Conservation (phyloP, 352 stramenopile genomes). For the Phytophthora quininea region DNA sequence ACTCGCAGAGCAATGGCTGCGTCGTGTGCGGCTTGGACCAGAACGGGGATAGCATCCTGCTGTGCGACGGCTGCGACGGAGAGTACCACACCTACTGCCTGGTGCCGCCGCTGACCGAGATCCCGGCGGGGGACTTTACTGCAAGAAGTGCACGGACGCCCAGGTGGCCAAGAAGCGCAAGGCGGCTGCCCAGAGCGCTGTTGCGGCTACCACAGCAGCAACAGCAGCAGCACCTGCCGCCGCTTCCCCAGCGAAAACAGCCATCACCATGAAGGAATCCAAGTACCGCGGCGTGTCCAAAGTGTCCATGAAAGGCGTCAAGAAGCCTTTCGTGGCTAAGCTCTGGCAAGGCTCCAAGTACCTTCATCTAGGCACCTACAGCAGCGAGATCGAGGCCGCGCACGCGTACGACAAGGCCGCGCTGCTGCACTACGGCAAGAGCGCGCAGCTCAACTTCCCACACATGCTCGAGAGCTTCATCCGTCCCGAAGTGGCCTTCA, state of each 20-base stretch:
- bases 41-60: slow-evolving; percentile 80
- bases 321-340: slow-evolving; percentile 84
- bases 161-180: slow-evolving; percentile 52
- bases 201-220: not conserved
- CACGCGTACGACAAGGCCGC: slow-evolving; percentile 84
- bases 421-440: slow-evolving; percentile 68
- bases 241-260: slow-evolving; percentile 12
- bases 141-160: slow-evolving; percentile 64
- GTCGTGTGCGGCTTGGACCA: slow-evolving; percentile 73
- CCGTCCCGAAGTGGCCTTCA: slow-evolving; percentile 42
- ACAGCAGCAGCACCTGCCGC: not conserved
- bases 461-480: slow-evolving; percentile 78
- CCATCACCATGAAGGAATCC: slow-evolving; percentile 63
- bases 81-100: slow-evolving; percentile 90
- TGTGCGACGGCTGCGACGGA: slow-evolving; percentile 86
- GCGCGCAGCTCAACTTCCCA: slow-evolving; percentile 79
- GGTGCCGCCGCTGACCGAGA: slow-evolving; percentile 68
- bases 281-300: slow-evolving; percentile 85
- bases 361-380: slow-evolving; percentile 69
- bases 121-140: slow-evolving; percentile 84
- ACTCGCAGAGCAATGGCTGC: slow-evolving; percentile 58
- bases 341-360: slow-evolving; percentile 72
- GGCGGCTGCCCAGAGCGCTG: slow-evolving; percentile 27
- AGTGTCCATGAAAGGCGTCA: slow-evolving; percentile 78
- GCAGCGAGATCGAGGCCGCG: slow-evolving; percentile 80